A percentile compares a stretch with the other conserved stretches of the same genome.
Conservation (phyloP, 208 protist species). For the Willaertia magna region DNA sequence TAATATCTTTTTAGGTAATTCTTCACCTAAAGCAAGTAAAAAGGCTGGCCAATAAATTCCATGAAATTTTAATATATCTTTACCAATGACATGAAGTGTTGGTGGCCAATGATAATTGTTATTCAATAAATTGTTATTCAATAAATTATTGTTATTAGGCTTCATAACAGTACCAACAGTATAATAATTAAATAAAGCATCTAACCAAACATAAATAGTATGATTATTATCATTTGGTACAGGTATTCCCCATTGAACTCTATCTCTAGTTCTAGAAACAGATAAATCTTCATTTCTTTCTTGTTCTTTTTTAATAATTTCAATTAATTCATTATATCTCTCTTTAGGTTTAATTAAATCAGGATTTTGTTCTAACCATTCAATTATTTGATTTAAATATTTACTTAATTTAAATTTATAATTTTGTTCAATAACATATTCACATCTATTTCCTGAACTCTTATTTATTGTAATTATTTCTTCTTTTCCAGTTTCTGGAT, state of each 20-base stretch:
- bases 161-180: slow-evolving; percentile 64
- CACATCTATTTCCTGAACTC: slow-evolving; percentile 72
- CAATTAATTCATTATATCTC: slow-evolving; percentile 70
- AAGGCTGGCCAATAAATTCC: slow-evolving; percentile 98
- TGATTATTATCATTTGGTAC: slow-evolving; percentile 74
- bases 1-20: slow-evolving; percentile 69
- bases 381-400: slow-evolving; percentile 64
- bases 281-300: slow-evolving; percentile 83
- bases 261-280: slow-evolving; percentile 74
- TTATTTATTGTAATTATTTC: slow-evolving; percentile 73
- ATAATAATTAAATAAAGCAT: slow-evolving; percentile 97
- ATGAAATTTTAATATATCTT: slow-evolving; percentile 99
- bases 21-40: slow-evolving; percentile 78
- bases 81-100: slow-evolving; percentile 85
- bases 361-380: slow-evolving; percentile 62
- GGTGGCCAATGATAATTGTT: slow-evolving; percentile 47
- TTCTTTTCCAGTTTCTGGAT: slow-evolving; percentile 66
- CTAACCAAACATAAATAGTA: slow-evolving; percentile 98
- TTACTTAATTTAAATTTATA: slow-evolving; percentile 92
- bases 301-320: slow-evolving; percentile 38
- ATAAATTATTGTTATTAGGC: slow-evolving; percentile 17
- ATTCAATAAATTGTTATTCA: slow-evolving; percentile 12
- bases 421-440: slow-evolving; percentile 90
- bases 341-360: slow-evolving; percentile 72
- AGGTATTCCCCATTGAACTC: slow-evolving; percentile 88